Evolutionary conservation across 495 filamentous ascomycete species (phyloP).

Genomic region (Xylaria grammica): DNA sequence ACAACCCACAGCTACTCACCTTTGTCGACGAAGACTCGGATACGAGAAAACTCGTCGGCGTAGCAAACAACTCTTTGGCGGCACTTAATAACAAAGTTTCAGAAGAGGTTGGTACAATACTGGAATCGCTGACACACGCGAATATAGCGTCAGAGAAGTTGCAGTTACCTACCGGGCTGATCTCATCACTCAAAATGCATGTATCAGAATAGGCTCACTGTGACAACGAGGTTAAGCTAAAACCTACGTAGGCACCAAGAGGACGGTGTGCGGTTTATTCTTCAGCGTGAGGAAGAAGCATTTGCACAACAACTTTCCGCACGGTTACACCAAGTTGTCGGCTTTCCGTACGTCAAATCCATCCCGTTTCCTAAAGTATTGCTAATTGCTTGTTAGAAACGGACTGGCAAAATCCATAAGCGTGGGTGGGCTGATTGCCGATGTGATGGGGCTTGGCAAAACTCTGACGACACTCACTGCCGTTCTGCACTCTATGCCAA

Average conservation of each 20-base stretch:
- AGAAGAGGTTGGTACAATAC: conserved; percentile 8
- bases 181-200: background rate
- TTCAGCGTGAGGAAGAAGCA: no score
- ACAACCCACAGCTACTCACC: background rate
- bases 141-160: background rate
- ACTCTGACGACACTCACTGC: conserved; percentile 76
- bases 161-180: background rate
- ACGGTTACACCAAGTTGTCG: no score
- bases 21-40: background rate
- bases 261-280: no score
- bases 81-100: background rate
- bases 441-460: conserved; percentile 88
- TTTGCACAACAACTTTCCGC: no score
- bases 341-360: no score
- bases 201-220: background rate
- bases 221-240: no score
- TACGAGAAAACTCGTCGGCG: conserved; percentile 1
- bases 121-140: conserved; percentile 7
- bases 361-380: no score
- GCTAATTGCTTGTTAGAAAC: background rate
- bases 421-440: conserved; percentile 74
- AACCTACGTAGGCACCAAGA: no score
- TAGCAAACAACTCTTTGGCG: background rate
- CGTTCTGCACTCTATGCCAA: conserved; percentile 53
- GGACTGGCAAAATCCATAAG: background rate